Conservation (phyloP, 371 early-diverging fungal genomes). For the Mucor piriformis region DNA sequence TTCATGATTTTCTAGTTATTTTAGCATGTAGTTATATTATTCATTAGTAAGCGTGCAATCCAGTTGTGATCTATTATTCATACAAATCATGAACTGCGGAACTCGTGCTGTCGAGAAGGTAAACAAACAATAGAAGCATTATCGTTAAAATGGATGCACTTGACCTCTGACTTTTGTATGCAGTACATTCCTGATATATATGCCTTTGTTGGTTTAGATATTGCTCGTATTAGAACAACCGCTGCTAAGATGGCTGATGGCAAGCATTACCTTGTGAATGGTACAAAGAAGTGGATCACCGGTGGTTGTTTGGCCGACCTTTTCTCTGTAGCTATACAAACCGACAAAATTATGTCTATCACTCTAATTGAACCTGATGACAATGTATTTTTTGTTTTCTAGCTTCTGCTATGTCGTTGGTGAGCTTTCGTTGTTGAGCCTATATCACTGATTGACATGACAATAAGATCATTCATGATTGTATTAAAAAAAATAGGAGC, state of each 20-base stretch:
- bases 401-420: too few relatives aligned
- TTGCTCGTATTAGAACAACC: conserved; percentile 74
- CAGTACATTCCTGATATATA: conserved; percentile 73
- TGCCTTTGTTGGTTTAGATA: conserved; percentile 75
- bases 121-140: background rate
- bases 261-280: conserved; percentile 56
- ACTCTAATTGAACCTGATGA: conserved; percentile 67
- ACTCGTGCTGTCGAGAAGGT: conserved; percentile 44
- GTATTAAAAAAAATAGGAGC: too few relatives aligned
- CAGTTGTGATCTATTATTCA: too few relatives aligned
- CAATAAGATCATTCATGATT: too few relatives aligned
- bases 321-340: conserved; percentile 72
- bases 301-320: conserved; percentile 74
- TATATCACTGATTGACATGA: too few relatives aligned
- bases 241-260: conserved; percentile 76
- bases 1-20: too few relatives aligned
- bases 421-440: too few relatives aligned
- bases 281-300: conserved; percentile 84
- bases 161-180: too few relatives aligned
- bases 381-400: too few relatives aligned
- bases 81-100: conserved; percentile 57
- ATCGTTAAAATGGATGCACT: too few relatives aligned
- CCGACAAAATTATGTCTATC: conserved; percentile 79
- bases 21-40: too few relatives aligned
- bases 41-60: too few relatives aligned